Evolutionary conservation across 257 asterid species (phyloP), one percentile per base, ranked within the genome.

Genomic region (Thymus mandschuricus): DNA sequence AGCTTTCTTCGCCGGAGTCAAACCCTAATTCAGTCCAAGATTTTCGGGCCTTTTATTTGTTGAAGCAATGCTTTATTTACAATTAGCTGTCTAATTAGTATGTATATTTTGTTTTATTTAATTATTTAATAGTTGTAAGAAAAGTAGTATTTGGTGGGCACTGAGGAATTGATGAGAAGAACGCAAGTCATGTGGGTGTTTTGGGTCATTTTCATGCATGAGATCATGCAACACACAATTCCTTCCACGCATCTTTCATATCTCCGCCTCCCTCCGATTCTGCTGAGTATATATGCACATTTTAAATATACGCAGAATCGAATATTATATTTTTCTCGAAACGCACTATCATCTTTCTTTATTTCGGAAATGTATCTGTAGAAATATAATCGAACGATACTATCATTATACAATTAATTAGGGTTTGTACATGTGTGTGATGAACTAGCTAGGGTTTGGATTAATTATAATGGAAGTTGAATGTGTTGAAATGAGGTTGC

Each of bases 161-260:
- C 41, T 38, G 6, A 7, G 41, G 6, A 38, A 38, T 38, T 66
- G 41, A 77, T 35, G 27, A 60, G 73, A 51, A 64, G 69, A 34
- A 78, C 63, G 57, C 52, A 31, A 10, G 27, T 72, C 83, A 81
- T 69, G 83, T 78, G 86, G 83, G 81, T 64, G 86, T 82, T 82
- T 78, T 64, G 60, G 80, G 83, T 82, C 86, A 27, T 78, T 81
- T 82, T 82, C 83, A 15, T 57, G 58, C 70, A 66, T 80, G 69
- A 76, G 31, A 29, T 58, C 21, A 10, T 52, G 62, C 63, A 34
- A 58, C 4, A 49, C 30, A 31, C 75, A 60, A 58, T 80, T 35
- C 31, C 81, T 73, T 60, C 64, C 75, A 73, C 78, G 72, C 4
- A 41, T 40, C 66, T 40, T 15, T 52, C 21, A 15, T 54, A 38